Base-by-base conservation (phyloP, 2,329 filamentous ascomycete genomes). In the Hansfordia pulvinata region DNA sequence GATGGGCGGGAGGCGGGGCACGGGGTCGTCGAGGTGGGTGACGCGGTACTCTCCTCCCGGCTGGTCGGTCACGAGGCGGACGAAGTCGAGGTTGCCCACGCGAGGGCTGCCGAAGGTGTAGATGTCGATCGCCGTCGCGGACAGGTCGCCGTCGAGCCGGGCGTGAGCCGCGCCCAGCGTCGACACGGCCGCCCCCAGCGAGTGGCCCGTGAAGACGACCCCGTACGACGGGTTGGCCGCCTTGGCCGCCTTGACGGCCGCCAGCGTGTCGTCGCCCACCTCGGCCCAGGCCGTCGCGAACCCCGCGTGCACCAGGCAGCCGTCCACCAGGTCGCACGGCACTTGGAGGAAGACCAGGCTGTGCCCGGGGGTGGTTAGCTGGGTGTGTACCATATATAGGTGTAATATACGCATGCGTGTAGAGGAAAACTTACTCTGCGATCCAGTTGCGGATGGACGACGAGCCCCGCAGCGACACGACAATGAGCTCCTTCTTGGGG, bases 61-160 rank as follows among this genome's bases (percentile, higher is more conserved):
- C 37, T 76, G 69, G 25, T 39, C 37, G 6, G 58, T 60, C 33
- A 81, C 54, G 42, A 60, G 75, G 27, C 54, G 42, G 28, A 60
- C 61, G 30, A 78, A 60, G 11, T 46, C 56, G 3, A 44, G 40
- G 47, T 77, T 74, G 32, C 74, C 77, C 11, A 75, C 60, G 23
- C 75, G 73, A 2, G 77, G 77, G 11, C 68, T 60, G 33, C 77
- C 77, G 51, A 66, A 83, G 2, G 68, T 75, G 58, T 74, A 79
- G 22, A 80, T 40, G 37, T 76, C 70, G 26, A 58, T 47, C 2
- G 50, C 35, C n/a, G n/a, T n/a, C n/a, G n/a, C n/a, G n/a, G n/a
- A n/a, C n/a, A n/a, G n/a, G 31, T 52, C 49, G 21, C 64, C 69
- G 8, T 44, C 41, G 5, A 46, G 45, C 24, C 73, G 63, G 12